phyloP scores from a whole-genome alignment of 169 alveolate species.

The Amoebophrya sp. region DNA sequence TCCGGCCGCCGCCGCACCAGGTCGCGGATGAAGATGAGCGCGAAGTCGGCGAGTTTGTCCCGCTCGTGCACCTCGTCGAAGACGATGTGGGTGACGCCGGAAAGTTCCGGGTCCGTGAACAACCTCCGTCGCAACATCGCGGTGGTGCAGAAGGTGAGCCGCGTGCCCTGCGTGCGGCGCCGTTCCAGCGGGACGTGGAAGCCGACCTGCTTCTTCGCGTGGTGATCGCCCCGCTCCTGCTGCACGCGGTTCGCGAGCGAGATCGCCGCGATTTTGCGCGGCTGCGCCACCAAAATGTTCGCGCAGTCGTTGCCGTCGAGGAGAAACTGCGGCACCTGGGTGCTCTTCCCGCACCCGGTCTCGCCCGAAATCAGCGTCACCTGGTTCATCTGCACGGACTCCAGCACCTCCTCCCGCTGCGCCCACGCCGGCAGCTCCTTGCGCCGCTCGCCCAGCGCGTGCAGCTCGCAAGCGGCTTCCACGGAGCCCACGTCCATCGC shows the following conservation, averaged over 20 bases:
- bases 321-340: constrained; percentile 83
- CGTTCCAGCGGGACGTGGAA: not conserved
- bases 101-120: no score
- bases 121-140: not conserved
- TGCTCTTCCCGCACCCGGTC: constrained; percentile 92
- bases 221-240: constrained; percentile 38
- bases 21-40: constrained; percentile 82
- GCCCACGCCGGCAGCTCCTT: constrained; percentile 24
- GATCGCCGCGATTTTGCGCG: constrained; percentile 84
- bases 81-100: no score
- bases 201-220: not conserved
- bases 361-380: constrained; percentile 90
- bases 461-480: not conserved
- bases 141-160: not conserved
- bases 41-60: constrained; percentile 81
- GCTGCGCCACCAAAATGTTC: constrained; percentile 82
- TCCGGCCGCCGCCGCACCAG: constrained; percentile 47
- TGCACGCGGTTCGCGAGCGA: constrained; percentile 47
- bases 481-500: not conserved
- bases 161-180: not conserved
- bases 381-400: constrained; percentile 69
- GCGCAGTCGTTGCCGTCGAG: constrained; percentile 66
- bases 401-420: constrained; percentile 74
- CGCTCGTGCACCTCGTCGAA: constrained; percentile 98
- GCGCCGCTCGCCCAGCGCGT: constrained; percentile 13